phyloP scores from a whole-genome alignment of 2,329 filamentous ascomycete species.

The Neopestalotiopsis sp. region DNA sequence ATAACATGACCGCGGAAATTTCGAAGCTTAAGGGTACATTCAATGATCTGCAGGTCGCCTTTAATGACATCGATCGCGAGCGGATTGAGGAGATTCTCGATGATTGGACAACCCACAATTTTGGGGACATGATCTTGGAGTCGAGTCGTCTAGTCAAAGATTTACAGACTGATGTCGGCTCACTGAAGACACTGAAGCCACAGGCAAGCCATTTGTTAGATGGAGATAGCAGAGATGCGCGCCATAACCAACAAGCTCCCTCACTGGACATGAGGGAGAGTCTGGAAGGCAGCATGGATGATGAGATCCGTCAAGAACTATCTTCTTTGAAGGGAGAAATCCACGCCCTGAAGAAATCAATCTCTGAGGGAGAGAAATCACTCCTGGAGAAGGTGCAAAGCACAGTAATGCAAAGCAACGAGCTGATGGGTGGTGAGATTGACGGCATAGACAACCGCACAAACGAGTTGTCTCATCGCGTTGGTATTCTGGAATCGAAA shows the following conservation, averaged over 20 bases:
- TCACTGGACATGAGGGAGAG: not conserved
- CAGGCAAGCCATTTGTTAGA: not conserved
- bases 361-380: slow-evolving; percentile 12
- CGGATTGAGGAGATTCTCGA: slow-evolving; percentile 25
- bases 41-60: not conserved
- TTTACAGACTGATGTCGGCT: not conserved
- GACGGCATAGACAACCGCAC: slow-evolving; percentile 14
- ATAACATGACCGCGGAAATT: not conserved
- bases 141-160: not conserved
- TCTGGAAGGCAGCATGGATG: not conserved
- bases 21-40: not conserved
- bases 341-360: not conserved
- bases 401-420: not conserved
- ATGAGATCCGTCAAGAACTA: not conserved
- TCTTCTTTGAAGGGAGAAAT: not conserved
- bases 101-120: slow-evolving; percentile 23
- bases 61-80: not conserved
- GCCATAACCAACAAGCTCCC: not conserved
- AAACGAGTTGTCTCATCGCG: not conserved
- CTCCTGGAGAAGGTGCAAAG: slow-evolving; percentile 17
- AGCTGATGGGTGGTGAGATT: not conserved
- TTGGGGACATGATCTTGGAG: slow-evolving; percentile 21
- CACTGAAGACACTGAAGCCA: not conserved
- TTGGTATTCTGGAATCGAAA: slow-evolving; percentile 8
- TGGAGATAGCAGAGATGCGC: not conserved